Evolutionary conservation across 495 filamentous ascomycete genomes (phyloP).

Genomic region (Lasiosphaeria hispida): DNA sequence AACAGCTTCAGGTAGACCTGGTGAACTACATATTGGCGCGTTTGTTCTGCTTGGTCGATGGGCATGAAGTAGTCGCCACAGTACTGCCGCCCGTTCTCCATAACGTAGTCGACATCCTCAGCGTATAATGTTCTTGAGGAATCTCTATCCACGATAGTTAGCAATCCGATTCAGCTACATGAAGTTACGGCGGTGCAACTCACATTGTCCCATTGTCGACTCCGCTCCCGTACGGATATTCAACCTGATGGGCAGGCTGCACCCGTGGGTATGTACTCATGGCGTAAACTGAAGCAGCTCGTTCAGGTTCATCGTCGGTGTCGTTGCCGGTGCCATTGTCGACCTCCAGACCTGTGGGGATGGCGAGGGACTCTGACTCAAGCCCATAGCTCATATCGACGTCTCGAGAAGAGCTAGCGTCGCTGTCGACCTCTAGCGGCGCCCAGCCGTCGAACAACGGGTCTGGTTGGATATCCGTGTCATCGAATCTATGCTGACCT

Average conservation of each 20-base stretch:
- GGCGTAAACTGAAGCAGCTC: slow-evolving; percentile 24
- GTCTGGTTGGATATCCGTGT: no score
- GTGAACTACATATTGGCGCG: slow-evolving; percentile 64
- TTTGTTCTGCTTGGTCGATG: slow-evolving; percentile 71
- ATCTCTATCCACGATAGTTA: slow-evolving; percentile 31
- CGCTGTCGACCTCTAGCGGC: no score
- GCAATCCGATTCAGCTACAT: neutral
- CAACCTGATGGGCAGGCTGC: slow-evolving; percentile 26
- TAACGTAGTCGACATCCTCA: slow-evolving; percentile 51
- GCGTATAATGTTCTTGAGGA: slow-evolving; percentile 59
- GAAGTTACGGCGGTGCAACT: neutral
- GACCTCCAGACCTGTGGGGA: neutral
- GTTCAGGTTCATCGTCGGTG: slow-evolving; percentile 13
- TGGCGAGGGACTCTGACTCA: no score
- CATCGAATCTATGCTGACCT: no score
- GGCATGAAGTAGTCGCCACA: slow-evolving; percentile 71
- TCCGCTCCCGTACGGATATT: slow-evolving; percentile 23
- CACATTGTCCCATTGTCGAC: slow-evolving; percentile 46
- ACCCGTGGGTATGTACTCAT: slow-evolving; percentile 35
- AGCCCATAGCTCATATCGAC: no score
- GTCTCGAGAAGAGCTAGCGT: no score
- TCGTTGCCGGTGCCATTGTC: slow-evolving; percentile 6
- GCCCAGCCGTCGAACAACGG: no score
- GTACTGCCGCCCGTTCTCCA: slow-evolving; percentile 68
- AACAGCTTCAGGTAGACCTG: slow-evolving; percentile 63